Evolutionary conservation across 164 flowering plant species (phyloP).

Genomic region (Akebia trifoliata): DNA sequence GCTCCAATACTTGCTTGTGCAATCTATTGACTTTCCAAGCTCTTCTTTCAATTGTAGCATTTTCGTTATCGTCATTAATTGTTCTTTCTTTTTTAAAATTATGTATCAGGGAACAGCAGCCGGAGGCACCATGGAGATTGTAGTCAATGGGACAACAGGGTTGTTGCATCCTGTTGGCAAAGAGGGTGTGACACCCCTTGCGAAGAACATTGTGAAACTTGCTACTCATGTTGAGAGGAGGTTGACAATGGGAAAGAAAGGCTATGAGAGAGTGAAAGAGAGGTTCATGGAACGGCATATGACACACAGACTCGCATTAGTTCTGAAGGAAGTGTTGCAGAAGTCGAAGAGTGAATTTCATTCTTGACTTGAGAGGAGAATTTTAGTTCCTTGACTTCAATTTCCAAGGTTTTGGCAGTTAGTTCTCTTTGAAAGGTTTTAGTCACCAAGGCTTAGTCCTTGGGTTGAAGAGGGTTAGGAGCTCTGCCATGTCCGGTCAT

Average conservation of each 20-base stretch:
- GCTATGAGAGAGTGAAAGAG: constrained; percentile 79
- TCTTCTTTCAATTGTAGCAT: too few species aligned
- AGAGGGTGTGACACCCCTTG: constrained; percentile 81
- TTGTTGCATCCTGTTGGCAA: constrained; percentile 81
- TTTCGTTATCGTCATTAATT: too few species aligned
- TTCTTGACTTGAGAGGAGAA: constrained; percentile 8
- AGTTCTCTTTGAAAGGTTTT: too few species aligned
- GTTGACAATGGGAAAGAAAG: constrained; percentile 73
- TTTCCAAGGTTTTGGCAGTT: neutral
- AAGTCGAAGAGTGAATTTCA: constrained; percentile 28
- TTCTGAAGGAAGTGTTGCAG: constrained; percentile 64
- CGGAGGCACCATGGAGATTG: constrained; percentile 95
- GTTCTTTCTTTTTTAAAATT: neutral
- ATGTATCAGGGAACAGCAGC: constrained; percentile 82
- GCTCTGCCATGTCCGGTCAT: neutral
- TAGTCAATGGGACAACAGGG: constrained; percentile 82
- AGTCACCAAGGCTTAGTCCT: too few species aligned
- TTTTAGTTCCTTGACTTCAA: too few species aligned
- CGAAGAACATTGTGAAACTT: constrained; percentile 69
- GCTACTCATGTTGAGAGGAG: constrained; percentile 78
- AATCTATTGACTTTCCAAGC: too few species aligned
- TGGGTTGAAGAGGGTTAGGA: too few species aligned
- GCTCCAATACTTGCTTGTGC: too few species aligned
- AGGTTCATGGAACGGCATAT: constrained; percentile 80
- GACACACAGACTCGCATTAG: constrained; percentile 72